Evolutionary conservation across 805 yeast genomes (phyloP), one percentile per base, ranked within the genome.

Genomic region (Candida incommunis): DNA sequence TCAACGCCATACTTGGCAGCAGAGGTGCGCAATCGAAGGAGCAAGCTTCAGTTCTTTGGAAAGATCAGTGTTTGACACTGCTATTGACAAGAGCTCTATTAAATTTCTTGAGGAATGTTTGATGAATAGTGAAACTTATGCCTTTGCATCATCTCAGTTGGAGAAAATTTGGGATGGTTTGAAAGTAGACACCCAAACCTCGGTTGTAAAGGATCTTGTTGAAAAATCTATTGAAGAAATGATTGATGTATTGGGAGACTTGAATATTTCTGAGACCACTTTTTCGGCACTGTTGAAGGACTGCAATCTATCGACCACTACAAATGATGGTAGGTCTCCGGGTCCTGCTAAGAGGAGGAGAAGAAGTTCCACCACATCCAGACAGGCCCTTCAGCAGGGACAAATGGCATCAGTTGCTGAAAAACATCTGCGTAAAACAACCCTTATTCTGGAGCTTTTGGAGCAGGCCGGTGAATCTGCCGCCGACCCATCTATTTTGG

Each of bases 321-420:
- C 11, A 5, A n/a, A 5, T 16, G 37, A 31, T 7, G 37, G 37
- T 31, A n/a, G 37, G 7, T 9, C 65, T 20, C 52, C 57, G 3
- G 48, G 44, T 25, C 49, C 51, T 42, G 77, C 86, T 15, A 84
- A 85, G 62, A 76, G 95, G 64, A 78, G 96, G 69, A 75, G 96
- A 66, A 53, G 68, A 41, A 80, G 92, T 1, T 79, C 92, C 1
- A 78, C 85, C 24, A 71, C 83, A 15, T 72, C 90, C 1, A 80
- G 76, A 56, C 87, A 78, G 44, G 43, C 52, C 22, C 46, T 55
- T 23, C 50, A 50, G 7, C 69, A 66, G 46, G 82, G 80, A 45
- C 82, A 77, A 46, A 72, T 88, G 41, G 76, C 81, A 11, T 72
- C 69, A 43, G 69, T 84, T 61, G 96, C 96, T 0, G 80, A 86